Base-by-base conservation (phyloP, 78 protist species). In the Planoprotostelium fungivorum region DNA sequence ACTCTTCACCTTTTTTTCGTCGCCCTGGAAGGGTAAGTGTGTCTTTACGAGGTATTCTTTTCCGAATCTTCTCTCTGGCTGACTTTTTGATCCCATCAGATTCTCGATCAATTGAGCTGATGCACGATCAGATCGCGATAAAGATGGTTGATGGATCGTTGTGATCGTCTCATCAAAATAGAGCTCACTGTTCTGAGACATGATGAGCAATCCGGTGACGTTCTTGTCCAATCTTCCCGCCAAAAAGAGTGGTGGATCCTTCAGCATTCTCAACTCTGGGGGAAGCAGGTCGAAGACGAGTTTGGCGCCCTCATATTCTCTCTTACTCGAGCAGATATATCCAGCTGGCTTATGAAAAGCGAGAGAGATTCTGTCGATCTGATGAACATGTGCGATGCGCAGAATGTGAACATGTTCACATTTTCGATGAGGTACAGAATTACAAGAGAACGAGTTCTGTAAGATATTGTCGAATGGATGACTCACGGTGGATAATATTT, bases 221-320 rank as follows among this genome's bases (percentile, higher is more conserved):
- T 91, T 89, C 84, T 90, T 90, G 86, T 93, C 95, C 10, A 93
- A 85, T 88, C 95, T 90, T 63, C 95, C 95, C 23, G 95, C 95
- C 25, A 93, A 39, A 28, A 90, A 88, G 28, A 90, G 87, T 28
- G 63, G 89, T 36, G 95, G 95, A 37, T 90, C 9, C 35, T 29
- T 29, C 29, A 83, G 1, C 85, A 86, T 83, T 28, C 85, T 1
- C 29, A 34, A 86, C 10, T 31, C 63, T 63, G 5, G 36, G 36
- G 95, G 95, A 38, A 93, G 34, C 38, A 93, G 36, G 37, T 93
- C 95, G 63, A 87, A 90, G 1, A 93, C 63, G n/a, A 88, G 10
- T 38, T 93, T 90, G 34, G 89, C 91, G 23, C 87, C 95, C n/a
- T 87, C 91, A 38, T 85, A 36, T 16, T 89, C 93, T 28, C 37